A percentile compares a stretch with the other conserved stretches of the same genome.
phyloP scores from a whole-genome alignment of 345 rosid species.

The Eucalyptus pauciflora region DNA sequence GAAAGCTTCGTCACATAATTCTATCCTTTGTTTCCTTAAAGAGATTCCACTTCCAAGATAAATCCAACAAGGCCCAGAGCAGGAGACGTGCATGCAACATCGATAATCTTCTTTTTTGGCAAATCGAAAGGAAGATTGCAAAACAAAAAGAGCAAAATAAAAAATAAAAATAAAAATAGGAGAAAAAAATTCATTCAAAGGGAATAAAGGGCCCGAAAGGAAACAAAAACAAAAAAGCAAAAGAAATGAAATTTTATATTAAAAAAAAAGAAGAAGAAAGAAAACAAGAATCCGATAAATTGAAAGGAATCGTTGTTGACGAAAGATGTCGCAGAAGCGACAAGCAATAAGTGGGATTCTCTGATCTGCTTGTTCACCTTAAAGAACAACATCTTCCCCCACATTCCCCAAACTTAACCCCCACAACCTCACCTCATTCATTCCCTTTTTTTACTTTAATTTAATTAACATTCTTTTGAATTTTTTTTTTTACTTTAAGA shows the following conservation, averaged over 20 bases:
- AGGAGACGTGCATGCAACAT: neutral
- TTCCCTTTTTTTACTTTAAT: neutral
- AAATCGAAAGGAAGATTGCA: neutral
- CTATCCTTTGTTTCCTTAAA: neutral
- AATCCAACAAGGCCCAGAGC: neutral
- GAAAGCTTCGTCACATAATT: neutral
- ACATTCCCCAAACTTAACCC: too few species aligned
- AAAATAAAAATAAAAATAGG: neutral
- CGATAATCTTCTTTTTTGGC: neutral
- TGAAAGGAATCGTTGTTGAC: neutral
- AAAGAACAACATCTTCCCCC: neutral
- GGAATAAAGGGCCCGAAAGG: neutral
- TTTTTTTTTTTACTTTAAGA: neutral
- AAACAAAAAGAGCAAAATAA: neutral
- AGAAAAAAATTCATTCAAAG: neutral
- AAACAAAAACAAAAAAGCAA: neutral
- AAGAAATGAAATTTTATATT: neutral
- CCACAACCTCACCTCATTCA: neutral
- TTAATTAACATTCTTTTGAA: neutral
- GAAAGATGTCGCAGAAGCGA: neutral
- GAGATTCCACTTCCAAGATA: neutral
- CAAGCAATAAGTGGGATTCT: constrained; percentile 29
- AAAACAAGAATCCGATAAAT: neutral
- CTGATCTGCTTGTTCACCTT: neutral
- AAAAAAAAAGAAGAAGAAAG: neutral